These are phyloP conservation scores for Myxozyma neotropica DNA, from an alignment of 805 yeast genomes.

Conservation along the genomic window DNA sequence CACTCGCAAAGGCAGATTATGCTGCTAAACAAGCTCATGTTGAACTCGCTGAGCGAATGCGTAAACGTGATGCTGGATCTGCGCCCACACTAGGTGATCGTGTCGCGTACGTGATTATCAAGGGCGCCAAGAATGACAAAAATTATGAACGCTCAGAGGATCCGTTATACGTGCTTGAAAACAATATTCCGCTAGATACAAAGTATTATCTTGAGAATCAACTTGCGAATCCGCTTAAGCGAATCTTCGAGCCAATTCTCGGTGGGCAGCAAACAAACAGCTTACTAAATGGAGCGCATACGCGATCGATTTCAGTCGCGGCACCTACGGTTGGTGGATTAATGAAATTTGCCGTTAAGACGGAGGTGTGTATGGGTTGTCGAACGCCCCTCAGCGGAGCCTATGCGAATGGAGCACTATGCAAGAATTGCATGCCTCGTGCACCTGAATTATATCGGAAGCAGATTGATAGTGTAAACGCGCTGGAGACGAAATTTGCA, in stretches of 20 bases:
- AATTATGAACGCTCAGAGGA: slow-evolving; percentile 97
- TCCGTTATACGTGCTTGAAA: slow-evolving; percentile 88
- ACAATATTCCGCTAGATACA: slow-evolving; percentile 91
- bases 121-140: slow-evolving; percentile 75
- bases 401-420: slow-evolving; percentile 68
- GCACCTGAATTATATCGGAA: slow-evolving; percentile 82
- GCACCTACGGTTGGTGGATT: slow-evolving; percentile 83
- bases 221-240: slow-evolving; percentile 83
- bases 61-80: slow-evolving; percentile 93
- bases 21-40: slow-evolving; percentile 98
- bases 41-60: slow-evolving; percentile 93
- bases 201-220: slow-evolving; percentile 92
- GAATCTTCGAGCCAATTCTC: slow-evolving; percentile 92
- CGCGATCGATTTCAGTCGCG: slow-evolving; percentile 66
- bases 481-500: slow-evolving; percentile 78
- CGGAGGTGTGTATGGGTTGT: slow-evolving; percentile 87
- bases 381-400: slow-evolving; percentile 66
- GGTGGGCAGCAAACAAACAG: slow-evolving; percentile 84
- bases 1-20: slow-evolving; percentile 84
- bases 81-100: slow-evolving; percentile 98
- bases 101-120: slow-evolving; percentile 92
- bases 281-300: slow-evolving; percentile 74
- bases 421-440: slow-evolving; percentile 71
- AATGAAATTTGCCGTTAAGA: slow-evolving; percentile 88
- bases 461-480: slow-evolving; percentile 76